phyloP scores from a whole-genome alignment of 768 basidiomycete genomes.

The Exsudoporus frostii region DNA sequence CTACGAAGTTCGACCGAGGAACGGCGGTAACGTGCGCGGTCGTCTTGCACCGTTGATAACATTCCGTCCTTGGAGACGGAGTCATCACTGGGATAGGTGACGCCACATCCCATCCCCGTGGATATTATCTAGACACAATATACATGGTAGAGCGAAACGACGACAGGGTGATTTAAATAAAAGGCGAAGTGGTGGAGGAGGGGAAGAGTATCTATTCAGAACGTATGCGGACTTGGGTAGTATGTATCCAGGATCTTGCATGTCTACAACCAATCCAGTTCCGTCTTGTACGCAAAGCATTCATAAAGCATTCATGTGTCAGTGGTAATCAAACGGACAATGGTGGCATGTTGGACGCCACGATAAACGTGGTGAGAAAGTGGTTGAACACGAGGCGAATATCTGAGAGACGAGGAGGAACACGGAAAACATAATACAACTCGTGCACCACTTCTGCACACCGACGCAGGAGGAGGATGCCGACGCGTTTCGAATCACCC shows the following conservation, averaged over 20 bases:
- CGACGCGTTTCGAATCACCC: constrained; percentile 16
- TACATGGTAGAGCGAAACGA: not conserved
- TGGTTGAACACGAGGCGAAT: constrained; percentile 1
- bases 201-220: not conserved
- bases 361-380: not conserved
- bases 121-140: not conserved
- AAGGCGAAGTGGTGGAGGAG: not conserved
- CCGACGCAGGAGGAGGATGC: constrained; percentile 44
- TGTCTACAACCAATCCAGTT: constrained; percentile 6
- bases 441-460: constrained; percentile 62
- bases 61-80: not conserved
- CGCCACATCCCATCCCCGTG: not conserved
- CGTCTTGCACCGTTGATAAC: not conserved
- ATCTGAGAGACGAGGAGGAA: not conserved
- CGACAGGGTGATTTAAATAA: not conserved
- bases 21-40: not conserved
- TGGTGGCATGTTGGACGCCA: not conserved
- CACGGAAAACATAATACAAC: constrained; percentile 9
- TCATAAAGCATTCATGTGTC: not conserved
- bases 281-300: not conserved
- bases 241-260: not conserved
- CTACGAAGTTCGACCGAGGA: constrained; percentile 1
- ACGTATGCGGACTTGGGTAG: not conserved
- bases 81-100: not conserved
- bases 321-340: not conserved